Evolutionary conservation across 2,329 filamentous ascomycete species (phyloP).

Genomic region (Emergomyces pasteurianus): DNA sequence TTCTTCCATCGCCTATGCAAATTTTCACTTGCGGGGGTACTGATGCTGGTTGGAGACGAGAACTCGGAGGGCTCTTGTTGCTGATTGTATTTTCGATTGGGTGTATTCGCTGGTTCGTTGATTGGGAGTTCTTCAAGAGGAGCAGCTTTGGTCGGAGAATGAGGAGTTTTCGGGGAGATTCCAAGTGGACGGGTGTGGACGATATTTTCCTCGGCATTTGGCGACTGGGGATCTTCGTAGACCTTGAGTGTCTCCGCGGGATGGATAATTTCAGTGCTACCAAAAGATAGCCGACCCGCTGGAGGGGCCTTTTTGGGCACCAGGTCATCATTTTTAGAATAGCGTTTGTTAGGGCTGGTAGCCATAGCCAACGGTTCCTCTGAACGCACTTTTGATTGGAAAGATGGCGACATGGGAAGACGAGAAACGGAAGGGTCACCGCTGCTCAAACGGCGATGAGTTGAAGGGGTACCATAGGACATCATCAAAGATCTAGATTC

Average conservation of each 20-base stretch:
- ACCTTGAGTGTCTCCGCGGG: constrained; percentile 28
- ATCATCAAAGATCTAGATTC: background rate
- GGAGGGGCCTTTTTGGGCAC: constrained; percentile 4
- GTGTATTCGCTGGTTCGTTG: constrained; percentile 22
- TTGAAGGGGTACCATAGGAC: constrained; percentile 1
- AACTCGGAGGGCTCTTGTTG: constrained; percentile 7
- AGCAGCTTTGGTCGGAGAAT: constrained; percentile 16
- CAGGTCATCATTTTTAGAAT: constrained; percentile 6
- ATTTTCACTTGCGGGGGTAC: constrained; percentile 12
- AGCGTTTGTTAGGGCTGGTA: constrained; percentile 5
- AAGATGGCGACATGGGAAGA: constrained; percentile 7
- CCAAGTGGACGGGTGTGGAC: constrained; percentile 8
- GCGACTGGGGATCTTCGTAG: constrained; percentile 41
- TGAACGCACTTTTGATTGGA: constrained; percentile 5
- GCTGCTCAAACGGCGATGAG: constrained; percentile 3
- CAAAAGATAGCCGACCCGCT: constrained; percentile 4
- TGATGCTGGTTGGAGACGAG: constrained; percentile 2
- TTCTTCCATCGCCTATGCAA: constrained; percentile 23
- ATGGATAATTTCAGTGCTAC: constrained; percentile 22
- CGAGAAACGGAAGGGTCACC: constrained; percentile 7
- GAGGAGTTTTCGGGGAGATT: constrained; percentile 13
- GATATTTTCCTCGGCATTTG: constrained; percentile 16
- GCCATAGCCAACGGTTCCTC: constrained; percentile 5
- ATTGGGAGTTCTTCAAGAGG: constrained; percentile 29
- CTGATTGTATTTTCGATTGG: constrained; percentile 17